Evolutionary conservation across 371 early-diverging fungal genomes (phyloP).

Genomic region (Mortierella sp.): DNA sequence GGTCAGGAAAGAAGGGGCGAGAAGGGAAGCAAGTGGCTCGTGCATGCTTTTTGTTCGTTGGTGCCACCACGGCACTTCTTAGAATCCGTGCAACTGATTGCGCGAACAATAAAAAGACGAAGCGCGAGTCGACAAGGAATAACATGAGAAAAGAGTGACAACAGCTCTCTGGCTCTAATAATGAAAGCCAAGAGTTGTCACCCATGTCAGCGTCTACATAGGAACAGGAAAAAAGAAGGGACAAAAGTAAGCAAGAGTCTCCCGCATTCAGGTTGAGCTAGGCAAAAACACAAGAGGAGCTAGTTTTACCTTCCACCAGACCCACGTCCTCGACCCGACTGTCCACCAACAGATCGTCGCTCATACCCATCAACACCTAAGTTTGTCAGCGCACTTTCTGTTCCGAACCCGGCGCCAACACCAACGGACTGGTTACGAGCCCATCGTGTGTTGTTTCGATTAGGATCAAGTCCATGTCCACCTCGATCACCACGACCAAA

Average conservation of each 20-base stretch:
- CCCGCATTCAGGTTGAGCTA: neutral
- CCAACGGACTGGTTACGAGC: constrained; percentile 53
- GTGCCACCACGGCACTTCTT: neutral
- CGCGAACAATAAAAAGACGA: neutral
- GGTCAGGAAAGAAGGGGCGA: neutral
- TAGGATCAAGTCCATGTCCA: constrained; percentile 36
- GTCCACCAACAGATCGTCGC: constrained; percentile 45
- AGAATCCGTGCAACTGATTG: neutral
- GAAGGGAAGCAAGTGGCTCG: constrained; percentile 12
- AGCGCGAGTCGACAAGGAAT: neutral
- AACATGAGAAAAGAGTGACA: neutral
- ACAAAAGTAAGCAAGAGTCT: neutral
- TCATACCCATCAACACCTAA: constrained; percentile 56
- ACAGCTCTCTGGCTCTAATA: neutral
- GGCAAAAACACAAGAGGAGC: neutral
- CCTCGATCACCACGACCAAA: constrained; percentile 31
- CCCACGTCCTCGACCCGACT: constrained; percentile 42
- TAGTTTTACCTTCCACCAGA: constrained; percentile 33
- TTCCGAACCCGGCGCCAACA: constrained; percentile 57
- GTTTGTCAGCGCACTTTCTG: constrained; percentile 52
- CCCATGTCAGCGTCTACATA: constrained; percentile 15
- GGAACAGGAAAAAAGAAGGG: neutral
- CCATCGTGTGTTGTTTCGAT: constrained; percentile 39
- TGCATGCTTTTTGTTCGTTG: constrained; percentile 1
- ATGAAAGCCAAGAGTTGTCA: neutral